These are phyloP conservation scores for Periconia macrospinosa DNA, from an alignment of 2,329 filamentous ascomycete species.

Conservation along the genomic window DNA sequence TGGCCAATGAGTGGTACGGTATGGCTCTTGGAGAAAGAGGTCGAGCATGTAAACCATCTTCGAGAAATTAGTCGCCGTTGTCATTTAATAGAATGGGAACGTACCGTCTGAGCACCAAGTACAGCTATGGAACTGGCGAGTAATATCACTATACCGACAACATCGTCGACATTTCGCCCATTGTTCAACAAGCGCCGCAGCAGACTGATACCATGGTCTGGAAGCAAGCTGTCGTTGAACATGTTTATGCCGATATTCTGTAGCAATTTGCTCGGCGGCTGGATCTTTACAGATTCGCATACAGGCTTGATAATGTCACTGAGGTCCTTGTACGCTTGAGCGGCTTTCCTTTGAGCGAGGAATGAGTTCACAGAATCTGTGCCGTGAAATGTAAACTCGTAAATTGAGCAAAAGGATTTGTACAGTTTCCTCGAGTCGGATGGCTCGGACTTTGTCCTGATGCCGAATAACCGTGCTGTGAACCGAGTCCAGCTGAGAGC, in stretches of 20 bases:
- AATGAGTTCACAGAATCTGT: constrained; percentile 25
- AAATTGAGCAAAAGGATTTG: constrained; percentile 26
- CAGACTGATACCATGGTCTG: constrained; percentile 5
- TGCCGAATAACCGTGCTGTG: constrained; percentile 27
- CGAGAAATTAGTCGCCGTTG: not conserved
- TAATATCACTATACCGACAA: constrained; percentile 6
- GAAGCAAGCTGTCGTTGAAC: constrained; percentile 1
- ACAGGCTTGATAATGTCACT: constrained; percentile 1
- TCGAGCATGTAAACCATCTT: constrained; percentile 13
- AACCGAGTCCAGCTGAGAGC: constrained; percentile 34
- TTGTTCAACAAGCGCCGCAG: constrained; percentile 8
- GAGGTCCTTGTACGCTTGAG: constrained; percentile 6
- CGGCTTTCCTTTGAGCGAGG: constrained; percentile 7
- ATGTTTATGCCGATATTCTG: constrained; percentile 1
- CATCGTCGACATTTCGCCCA: constrained; percentile 12
- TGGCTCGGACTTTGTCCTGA: constrained; percentile 24
- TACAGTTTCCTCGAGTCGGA: constrained; percentile 27
- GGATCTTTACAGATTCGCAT: constrained; percentile 5
- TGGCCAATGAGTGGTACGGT: constrained; percentile 12
- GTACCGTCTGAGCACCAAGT: constrained; percentile 8
- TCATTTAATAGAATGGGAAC: not conserved
- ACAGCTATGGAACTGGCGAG: constrained; percentile 5
- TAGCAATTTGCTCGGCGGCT: constrained; percentile 1
- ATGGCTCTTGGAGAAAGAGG: constrained; percentile 11
- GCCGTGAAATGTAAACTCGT: constrained; percentile 33